Conservation (phyloP, 2,329 filamentous ascomycete species). For the Alternaria sp. region DNA sequence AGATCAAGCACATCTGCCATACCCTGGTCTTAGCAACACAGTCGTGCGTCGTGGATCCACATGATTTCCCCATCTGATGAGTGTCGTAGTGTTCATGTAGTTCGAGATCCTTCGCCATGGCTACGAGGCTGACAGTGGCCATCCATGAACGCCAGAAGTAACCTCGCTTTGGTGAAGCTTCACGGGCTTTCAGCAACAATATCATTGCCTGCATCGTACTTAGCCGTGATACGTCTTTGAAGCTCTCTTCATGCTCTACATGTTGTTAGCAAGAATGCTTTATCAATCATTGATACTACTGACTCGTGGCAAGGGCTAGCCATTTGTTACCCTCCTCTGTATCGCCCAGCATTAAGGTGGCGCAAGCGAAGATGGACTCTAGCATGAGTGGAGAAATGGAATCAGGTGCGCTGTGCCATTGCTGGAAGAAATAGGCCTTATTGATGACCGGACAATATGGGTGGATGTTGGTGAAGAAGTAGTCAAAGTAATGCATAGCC, state of each 20-base stretch:
- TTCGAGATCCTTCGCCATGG: conserved; percentile 91
- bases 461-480: conserved; percentile 90
- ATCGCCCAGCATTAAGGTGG: conserved; percentile 82
- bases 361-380: conserved; percentile 90
- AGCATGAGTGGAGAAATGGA: conserved; percentile 88
- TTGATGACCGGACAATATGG: conserved; percentile 92
- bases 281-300: conserved; percentile 42
- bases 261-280: conserved; percentile 21
- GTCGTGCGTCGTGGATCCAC: conserved; percentile 73
- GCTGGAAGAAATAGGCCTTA: conserved; percentile 81
- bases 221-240: conserved; percentile 88
- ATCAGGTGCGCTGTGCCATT: conserved; percentile 85
- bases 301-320: conserved; percentile 88
- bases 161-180: conserved; percentile 89
- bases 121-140: conserved; percentile 87
- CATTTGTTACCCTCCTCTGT: conserved; percentile 87
- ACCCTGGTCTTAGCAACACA: conserved; percentile 85
- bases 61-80: conserved; percentile 75
- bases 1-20: conserved; percentile 87
- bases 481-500: conserved; percentile 82
- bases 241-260: conserved; percentile 86
- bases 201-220: conserved; percentile 92
- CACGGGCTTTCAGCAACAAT: conserved; percentile 87
- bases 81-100: conserved; percentile 85
- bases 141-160: conserved; percentile 99